Evolutionary conservation across 805 yeast species (phyloP), one percentile per base, ranked within the genome.

Genomic region (Kluyveromyces aestuarii): DNA sequence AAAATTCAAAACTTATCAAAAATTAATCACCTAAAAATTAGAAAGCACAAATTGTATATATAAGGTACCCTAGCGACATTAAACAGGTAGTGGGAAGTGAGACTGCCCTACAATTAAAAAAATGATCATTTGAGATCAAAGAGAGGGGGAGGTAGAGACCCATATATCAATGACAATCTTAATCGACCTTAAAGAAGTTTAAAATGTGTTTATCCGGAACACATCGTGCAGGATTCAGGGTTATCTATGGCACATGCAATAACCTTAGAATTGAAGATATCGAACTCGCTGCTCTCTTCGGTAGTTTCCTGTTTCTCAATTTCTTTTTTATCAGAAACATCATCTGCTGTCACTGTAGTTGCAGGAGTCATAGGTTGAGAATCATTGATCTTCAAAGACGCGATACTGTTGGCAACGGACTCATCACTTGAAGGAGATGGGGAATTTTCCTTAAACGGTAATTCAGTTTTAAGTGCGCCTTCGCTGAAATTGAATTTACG

Each of bases 211-310:
- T 72, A 93, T 74, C 98, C 98, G 51, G 98, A 91, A 75, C 99
- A 93, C 98, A 93, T 93, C 64, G 91, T 91, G 72, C 99, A 91
- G 45, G 98, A 81, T 72, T 87, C 98, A 51, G 97, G 97, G 73
- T 93, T 91, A 68, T 86, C 82, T 67, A 93, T 89, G 49, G 97
- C 95, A 75, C 99, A 91, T 36, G 96, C 96, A 71, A 91, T 81
- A 35, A 86, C 98, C 70, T 90, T 84, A 25, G 95, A 84, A 69
- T 91, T 87, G 77, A 74, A 93, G 59, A 91, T 91, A 67, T 91
- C 96, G 50, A 74, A 80, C 58, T 82, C 91, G 19, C 71, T 66
- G 55, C 70, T 72, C 37, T 67, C 73, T 27, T 53, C 64, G 25
- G 50, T 57, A 2, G 48, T 66, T 14, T 58, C 63, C 19, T 50